phyloP scores from a whole-genome alignment of 805 yeast species.

The Ogataea saltuana region DNA sequence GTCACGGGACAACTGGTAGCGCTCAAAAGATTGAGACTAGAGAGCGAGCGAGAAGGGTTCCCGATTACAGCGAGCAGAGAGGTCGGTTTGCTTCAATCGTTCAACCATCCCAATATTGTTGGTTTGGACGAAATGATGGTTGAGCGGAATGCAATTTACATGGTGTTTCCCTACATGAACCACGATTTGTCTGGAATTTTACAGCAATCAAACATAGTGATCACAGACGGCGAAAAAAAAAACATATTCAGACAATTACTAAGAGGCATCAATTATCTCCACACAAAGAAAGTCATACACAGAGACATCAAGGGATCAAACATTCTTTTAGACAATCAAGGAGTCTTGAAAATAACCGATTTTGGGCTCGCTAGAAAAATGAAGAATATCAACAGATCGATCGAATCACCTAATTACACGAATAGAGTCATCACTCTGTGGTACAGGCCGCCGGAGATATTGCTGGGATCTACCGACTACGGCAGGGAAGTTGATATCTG shows the following conservation, averaged over 20 bases:
- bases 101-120: slow-evolving; percentile 80
- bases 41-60: slow-evolving; percentile 89
- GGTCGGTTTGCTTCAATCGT: slow-evolving; percentile 77
- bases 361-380: slow-evolving; percentile 80
- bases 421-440: slow-evolving; percentile 94
- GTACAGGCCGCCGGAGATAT: slow-evolving; percentile 95
- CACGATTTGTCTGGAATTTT: slow-evolving; percentile 90
- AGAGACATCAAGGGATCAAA: slow-evolving; percentile 84
- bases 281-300: slow-evolving; percentile 67
- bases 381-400: slow-evolving; percentile 51
- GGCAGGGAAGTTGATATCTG: slow-evolving; percentile 92
- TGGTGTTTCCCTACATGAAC: slow-evolving; percentile 92
- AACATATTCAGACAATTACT: slow-evolving; percentile 64
- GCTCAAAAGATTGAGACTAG: slow-evolving; percentile 78
- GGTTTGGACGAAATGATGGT: slow-evolving; percentile 89
- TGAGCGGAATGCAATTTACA: slow-evolving; percentile 69
- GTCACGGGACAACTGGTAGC: slow-evolving; percentile 78
- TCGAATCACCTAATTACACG: slow-evolving; percentile 76
- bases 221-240: slow-evolving; percentile 66
- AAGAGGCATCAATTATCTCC: slow-evolving; percentile 70
- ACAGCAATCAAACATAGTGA: slow-evolving; percentile 65
- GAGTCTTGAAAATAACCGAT: slow-evolving; percentile 72
- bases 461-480: slow-evolving; percentile 87
- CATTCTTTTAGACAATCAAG: slow-evolving; percentile 61
- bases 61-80: slow-evolving; percentile 96